Evolutionary conservation across 805 yeast species (phyloP).

Genomic region (Kodamaea neixiangensis): DNA sequence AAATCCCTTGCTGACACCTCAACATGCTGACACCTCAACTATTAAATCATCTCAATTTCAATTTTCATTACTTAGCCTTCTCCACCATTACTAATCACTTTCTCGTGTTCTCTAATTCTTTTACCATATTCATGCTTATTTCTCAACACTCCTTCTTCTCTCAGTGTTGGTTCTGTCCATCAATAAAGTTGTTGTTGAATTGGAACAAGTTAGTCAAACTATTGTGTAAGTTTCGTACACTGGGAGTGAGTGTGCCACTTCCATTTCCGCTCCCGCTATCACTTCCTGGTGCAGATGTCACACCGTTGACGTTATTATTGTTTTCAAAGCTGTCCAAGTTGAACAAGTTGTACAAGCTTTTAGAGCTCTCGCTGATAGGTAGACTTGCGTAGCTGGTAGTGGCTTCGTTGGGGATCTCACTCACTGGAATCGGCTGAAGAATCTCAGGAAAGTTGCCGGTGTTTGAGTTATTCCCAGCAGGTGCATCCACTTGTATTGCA

Average conservation of each 20-base stretch:
- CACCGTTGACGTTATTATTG: conserved; percentile 19
- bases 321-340: conserved; percentile 13
- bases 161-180: conserved; percentile 5
- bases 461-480: background rate
- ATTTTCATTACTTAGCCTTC: background rate
- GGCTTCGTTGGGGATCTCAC: background rate
- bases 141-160: background rate
- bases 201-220: conserved; percentile 27
- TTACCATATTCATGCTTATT: too few relatives aligned
- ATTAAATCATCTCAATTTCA: background rate
- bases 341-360: conserved; percentile 31
- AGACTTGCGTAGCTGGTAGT: background rate
- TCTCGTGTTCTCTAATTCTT: background rate
- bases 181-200: conserved; percentile 14
- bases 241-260: background rate
- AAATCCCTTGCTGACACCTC: too few relatives aligned
- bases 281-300: conserved; percentile 19
- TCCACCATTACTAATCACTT: background rate
- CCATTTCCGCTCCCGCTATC: background rate
- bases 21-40: background rate
- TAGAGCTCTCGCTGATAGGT: conserved; percentile 30
- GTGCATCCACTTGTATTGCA: background rate
- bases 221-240: conserved; percentile 12
- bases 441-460: background rate
- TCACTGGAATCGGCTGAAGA: background rate